Conservation (phyloP, 2,329 filamentous ascomycete species). For the Exutisphaerella laricina region DNA sequence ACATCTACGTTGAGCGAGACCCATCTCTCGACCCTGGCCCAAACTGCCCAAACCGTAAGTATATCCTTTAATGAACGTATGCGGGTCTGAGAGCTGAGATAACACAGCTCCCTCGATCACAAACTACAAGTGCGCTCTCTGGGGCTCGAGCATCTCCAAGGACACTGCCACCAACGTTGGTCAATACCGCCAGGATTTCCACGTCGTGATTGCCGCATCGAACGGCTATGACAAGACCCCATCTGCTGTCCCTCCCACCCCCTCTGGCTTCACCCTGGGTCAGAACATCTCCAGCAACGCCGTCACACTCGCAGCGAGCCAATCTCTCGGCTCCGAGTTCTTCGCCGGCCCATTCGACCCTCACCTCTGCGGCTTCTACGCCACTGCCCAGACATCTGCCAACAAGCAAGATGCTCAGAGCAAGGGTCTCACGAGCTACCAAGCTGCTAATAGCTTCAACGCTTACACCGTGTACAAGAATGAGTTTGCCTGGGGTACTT, state of each 20-base stretch:
- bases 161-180: constrained; percentile 25
- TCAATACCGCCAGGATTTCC: constrained; percentile 23
- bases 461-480: constrained; percentile 27
- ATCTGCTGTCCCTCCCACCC: constrained; percentile 12
- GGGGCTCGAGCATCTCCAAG: constrained; percentile 30
- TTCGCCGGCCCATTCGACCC: constrained; percentile 27
- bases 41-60: constrained; percentile 28
- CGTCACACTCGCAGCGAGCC: constrained; percentile 21
- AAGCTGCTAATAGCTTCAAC: constrained; percentile 26
- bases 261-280: constrained; percentile 29
- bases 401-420: constrained; percentile 19
- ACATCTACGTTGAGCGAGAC: constrained; percentile 26
- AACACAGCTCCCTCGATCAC: constrained; percentile 27
- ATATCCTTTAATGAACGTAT: too few species aligned
- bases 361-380: constrained; percentile 23
- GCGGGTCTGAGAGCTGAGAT: too few species aligned
- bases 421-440: constrained; percentile 15
- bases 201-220: constrained; percentile 27
- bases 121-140: constrained; percentile 34
- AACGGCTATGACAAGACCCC: constrained; percentile 31
- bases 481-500: constrained; percentile 23
- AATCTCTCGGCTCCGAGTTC: constrained; percentile 22
- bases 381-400: constrained; percentile 19
- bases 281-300: constrained; percentile 27
- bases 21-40: constrained; percentile 20